Conservation (phyloP, 2,329 filamentous ascomycete genomes). For the Hypoxylon sp. region DNA sequence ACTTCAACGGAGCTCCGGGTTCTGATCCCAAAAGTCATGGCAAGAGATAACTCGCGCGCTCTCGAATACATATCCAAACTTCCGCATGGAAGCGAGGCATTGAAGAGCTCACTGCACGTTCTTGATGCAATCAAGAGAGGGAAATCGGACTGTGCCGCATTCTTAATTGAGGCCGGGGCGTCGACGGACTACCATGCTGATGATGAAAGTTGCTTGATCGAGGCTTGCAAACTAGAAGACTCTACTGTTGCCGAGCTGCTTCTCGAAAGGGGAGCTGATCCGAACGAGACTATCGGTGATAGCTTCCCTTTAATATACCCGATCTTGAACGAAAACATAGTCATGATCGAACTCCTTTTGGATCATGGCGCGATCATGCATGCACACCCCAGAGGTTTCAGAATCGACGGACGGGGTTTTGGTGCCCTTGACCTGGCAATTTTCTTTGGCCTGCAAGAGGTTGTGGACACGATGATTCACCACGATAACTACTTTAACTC, state of each 20-base stretch:
- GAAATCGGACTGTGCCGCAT: slow-evolving; percentile 11
- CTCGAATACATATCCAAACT: slow-evolving; percentile 21
- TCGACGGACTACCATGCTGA: slow-evolving; percentile 13
- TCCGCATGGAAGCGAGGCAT: background rate
- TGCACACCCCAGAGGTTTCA: slow-evolving; percentile 3
- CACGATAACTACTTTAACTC: slow-evolving; percentile 28
- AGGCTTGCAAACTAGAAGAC: slow-evolving; percentile 24
- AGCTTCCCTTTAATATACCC: slow-evolving; percentile 12
- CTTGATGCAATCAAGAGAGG: slow-evolving; percentile 8
- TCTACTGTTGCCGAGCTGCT: slow-evolving; percentile 21
- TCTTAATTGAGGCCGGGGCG: slow-evolving; percentile 34
- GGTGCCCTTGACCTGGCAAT: slow-evolving; percentile 40
- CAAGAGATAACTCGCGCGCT: background rate
- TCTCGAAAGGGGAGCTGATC: slow-evolving; percentile 42
- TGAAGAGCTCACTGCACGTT: slow-evolving; percentile 18
- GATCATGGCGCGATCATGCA: slow-evolving; percentile 44
- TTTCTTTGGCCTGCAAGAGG: background rate
- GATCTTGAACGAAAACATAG: background rate
- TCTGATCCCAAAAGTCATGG: slow-evolving; percentile 4
- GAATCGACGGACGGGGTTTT: background rate
- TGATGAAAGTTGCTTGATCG: slow-evolving; percentile 25
- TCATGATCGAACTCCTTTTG: slow-evolving; percentile 35
- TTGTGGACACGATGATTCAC: slow-evolving; percentile 17
- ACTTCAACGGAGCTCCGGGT: slow-evolving; percentile 1
- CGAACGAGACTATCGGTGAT: slow-evolving; percentile 30